Evolutionary conservation across 2,329 filamentous ascomycete genomes (phyloP), one percentile per base, ranked within the genome.

Genomic region (Hypoxylon rubiginosum): DNA sequence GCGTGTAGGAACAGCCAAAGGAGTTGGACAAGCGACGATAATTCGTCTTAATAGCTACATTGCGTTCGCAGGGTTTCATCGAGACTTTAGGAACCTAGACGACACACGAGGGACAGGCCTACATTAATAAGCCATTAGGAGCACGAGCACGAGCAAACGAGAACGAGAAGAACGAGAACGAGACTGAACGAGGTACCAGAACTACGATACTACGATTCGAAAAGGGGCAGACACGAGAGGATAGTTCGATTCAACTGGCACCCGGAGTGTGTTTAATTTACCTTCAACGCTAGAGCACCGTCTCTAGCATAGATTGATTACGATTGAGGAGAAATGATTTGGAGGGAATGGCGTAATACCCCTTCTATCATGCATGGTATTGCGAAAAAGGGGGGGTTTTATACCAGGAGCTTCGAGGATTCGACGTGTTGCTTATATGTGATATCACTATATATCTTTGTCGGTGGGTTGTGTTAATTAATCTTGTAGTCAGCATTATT

Each of bases 1-100:
- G 85, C 67, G 80, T 84, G 67, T 87, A 81, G 65, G 48, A 51
- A 28, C 3, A 4, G 30, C 24, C 15, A 19, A 19, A 5, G 7
- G 34, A 39, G 13, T n/a, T 39, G 34, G 15, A 15, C 34, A 39
- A n/a, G 32, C 4, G 10, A 39, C 15, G 34, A 39, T 13, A 13
- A n/a, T 15, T 39, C 34, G 13, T 39, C 34, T n/a, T 39, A 13
- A n/a, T 6, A 21, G 7, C 9, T 43, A 8, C 21, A 11, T 21
- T 15, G 11, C 19, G 45, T 17, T 17, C 13, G n/a, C 39, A 9
- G 17, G 17, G 8, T 19, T n/a, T 19, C 3, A 17, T 9, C 7
- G 39, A 6, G n/a, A 21, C 8, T 30, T 30, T 7, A 30, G 28
- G 28, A 36, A 36, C 34, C 9, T 9, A 13, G 34, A 36, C 34